Evolutionary conservation across 2,329 filamentous ascomycete genomes (phyloP), one percentile per base, ranked within the genome.

Genomic region (Penicillium sp.): DNA sequence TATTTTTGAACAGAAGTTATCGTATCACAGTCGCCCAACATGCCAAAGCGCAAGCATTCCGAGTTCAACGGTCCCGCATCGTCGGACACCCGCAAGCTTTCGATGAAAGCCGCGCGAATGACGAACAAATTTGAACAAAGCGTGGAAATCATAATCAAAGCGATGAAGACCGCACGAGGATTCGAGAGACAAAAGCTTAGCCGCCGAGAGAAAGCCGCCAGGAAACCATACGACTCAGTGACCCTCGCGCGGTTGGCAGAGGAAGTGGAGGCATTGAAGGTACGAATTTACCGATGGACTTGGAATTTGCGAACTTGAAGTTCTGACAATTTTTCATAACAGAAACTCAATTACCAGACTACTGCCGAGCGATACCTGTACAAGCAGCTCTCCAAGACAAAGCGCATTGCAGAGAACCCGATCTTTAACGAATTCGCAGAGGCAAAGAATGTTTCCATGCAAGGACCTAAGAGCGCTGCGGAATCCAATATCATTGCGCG

Each of bases 121-220:
- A 73, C 75, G 37, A 70, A 78, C 52, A 79, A 80, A 60, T 76
- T 86, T 56, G 74, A 80, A 31, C 76, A 81, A 47, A 80, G 79
- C 26, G 77, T 79, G 44, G 79, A 80, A 55, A 67, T 78, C 21
- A 75, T 87, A 4, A 74, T 76, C 21, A 72, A 78, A 26, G 83
- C 82, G 1, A 77, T 87, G 44, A 86, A 85, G 66, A 75, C 82
- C 10, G 83, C 83, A 35, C 82, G 83, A 44, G 82, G 82, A 11
- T 85, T 87, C 62, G 86, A 88, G 70, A 77, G 84, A 49, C 86
- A 88, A 71, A 88, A 88, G 68, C 75, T 87, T 56, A 82, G 84
- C 22, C 78, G 85, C 14, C 75, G 85, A 55, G 79, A 82, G 63
- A 87, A 87, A 68, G 78, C 76, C 2, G 83, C 83, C 0, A 75